A percentile compares a stretch with the other conserved stretches of the same genome.
Evolutionary conservation across 371 early-diverging fungal species (phyloP).

Genomic region (Rhizopus microsporus): DNA sequence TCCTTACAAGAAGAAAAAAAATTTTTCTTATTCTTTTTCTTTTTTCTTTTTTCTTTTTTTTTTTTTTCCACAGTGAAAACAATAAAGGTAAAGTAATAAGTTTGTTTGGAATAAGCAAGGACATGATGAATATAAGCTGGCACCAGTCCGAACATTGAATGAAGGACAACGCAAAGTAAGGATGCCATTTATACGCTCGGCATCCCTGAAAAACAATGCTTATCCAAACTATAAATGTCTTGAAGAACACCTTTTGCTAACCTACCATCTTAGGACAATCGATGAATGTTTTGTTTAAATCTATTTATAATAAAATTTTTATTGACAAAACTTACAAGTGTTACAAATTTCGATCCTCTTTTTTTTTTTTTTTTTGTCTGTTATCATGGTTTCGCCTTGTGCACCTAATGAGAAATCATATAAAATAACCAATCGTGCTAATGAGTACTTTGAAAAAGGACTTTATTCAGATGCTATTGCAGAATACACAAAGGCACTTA

Average conservation of each 20-base stretch:
- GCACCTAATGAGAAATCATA: slow-evolving; percentile 50
- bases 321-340: too few species aligned
- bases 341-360: not conserved
- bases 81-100: not conserved
- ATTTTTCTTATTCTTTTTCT: not conserved
- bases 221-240: too few species aligned
- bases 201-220: slow-evolving; percentile 2
- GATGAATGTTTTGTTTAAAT: too few species aligned
- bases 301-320: too few species aligned
- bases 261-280: too few species aligned
- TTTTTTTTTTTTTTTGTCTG: not conserved
- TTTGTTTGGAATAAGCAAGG: too few species aligned
- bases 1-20: too few species aligned
- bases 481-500: slow-evolving; percentile 67
- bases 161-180: slow-evolving; percentile 2
- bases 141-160: slow-evolving; percentile 6
- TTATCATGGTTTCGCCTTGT: slow-evolving; percentile 8
- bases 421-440: slow-evolving; percentile 47
- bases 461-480: slow-evolving; percentile 55
- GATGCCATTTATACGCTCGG: slow-evolving; percentile 4
- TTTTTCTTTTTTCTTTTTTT: not conserved
- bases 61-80: not conserved
- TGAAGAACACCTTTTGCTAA: too few species aligned
- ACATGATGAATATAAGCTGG: slow-evolving; percentile 6
- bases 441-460: slow-evolving; percentile 60